A percentile compares a stretch with the other conserved stretches of the same genome.
phyloP scores from a whole-genome alignment of 768 basidiomycete genomes.

The Boletales sp. region DNA sequence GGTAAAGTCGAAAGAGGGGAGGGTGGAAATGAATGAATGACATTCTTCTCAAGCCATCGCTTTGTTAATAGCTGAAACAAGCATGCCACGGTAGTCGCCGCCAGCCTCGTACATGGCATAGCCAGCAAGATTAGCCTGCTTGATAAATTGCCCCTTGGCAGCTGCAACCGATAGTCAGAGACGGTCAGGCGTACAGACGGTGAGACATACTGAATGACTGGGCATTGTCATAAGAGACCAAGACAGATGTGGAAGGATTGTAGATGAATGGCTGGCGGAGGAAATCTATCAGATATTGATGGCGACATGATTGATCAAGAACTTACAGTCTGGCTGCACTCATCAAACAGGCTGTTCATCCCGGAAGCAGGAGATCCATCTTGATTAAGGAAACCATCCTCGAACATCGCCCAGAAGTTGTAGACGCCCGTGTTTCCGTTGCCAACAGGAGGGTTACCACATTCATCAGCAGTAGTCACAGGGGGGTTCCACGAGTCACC shows the following conservation, averaged over 20 bases:
- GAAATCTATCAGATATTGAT: background rate
- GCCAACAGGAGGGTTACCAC: conserved; percentile 51
- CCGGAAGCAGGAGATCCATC: conserved; percentile 48
- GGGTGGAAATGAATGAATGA: conserved; percentile 3
- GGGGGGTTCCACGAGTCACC: conserved; percentile 58
- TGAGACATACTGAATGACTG: conserved; percentile 47
- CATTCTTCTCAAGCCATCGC: conserved; percentile 21
- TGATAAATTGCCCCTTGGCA: conserved; percentile 42
- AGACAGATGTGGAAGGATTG: conserved; percentile 45
- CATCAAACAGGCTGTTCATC: conserved; percentile 53
- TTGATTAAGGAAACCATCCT: conserved; percentile 49
- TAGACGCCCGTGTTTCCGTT: conserved; percentile 48
- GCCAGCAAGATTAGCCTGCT: conserved; percentile 31
- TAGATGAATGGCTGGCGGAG: conserved; percentile 61
- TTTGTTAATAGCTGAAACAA: conserved; percentile 31
- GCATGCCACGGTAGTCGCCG: conserved; percentile 38
- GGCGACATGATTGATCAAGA: background rate
- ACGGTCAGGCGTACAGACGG: background rate
- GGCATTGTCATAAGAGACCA: conserved; percentile 66
- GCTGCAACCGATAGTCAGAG: conserved; percentile 23
- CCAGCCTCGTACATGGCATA: conserved; percentile 46
- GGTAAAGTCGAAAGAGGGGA: conserved; percentile 9
- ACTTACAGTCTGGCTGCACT: conserved; percentile 73
- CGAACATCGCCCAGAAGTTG: conserved; percentile 61
- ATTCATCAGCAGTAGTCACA: conserved; percentile 47